These are phyloP conservation scores for Aaosphaeria pasadenensis DNA, from an alignment of 2,329 filamentous ascomycete species.

Conservation along the genomic window DNA sequence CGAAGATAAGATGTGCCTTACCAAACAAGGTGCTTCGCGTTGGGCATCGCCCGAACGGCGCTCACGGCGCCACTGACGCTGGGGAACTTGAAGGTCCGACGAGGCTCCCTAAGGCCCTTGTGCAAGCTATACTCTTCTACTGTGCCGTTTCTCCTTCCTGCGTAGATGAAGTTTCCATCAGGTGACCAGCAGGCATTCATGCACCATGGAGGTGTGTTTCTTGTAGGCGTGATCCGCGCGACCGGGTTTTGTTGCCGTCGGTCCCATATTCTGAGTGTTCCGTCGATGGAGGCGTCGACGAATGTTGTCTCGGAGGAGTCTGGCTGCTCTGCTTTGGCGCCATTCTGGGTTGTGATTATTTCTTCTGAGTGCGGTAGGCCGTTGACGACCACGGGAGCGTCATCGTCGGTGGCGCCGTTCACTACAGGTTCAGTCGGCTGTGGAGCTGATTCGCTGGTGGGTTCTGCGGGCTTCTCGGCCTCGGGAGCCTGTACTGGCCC, in stretches of 20 bases:
- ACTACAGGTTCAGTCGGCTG: constrained; percentile 11
- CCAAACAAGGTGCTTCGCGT: constrained; percentile 88
- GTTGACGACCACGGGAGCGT: constrained; percentile 31
- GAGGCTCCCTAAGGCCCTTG: constrained; percentile 70
- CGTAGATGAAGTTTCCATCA: constrained; percentile 93
- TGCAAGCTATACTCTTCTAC: constrained; percentile 93
- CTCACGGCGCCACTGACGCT: constrained; percentile 86
- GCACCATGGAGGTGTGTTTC: constrained; percentile 88
- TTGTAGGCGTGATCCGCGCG: constrained; percentile 71
- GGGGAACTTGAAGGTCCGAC: constrained; percentile 82
- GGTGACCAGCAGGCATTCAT: constrained; percentile 97
- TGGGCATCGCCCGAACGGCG: constrained; percentile 85
- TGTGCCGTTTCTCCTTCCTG: constrained; percentile 82
- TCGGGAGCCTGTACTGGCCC: constrained; percentile 42
- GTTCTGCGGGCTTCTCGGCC: constrained; percentile 14
- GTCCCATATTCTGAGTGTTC: constrained; percentile 91
- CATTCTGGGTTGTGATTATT: constrained; percentile 16
- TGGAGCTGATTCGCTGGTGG: constrained; percentile 15
- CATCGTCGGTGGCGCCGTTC: constrained; percentile 18
- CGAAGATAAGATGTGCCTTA: constrained; percentile 38
- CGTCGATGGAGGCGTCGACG: constrained; percentile 83
- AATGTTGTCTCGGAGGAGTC: constrained; percentile 73
- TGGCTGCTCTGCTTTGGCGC: constrained; percentile 36
- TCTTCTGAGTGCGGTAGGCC: constrained; percentile 55
- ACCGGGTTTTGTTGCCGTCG: constrained; percentile 71